Evolutionary conservation across 2,329 filamentous ascomycete genomes (phyloP).

Genomic region (Fusarium incarnatum): DNA sequence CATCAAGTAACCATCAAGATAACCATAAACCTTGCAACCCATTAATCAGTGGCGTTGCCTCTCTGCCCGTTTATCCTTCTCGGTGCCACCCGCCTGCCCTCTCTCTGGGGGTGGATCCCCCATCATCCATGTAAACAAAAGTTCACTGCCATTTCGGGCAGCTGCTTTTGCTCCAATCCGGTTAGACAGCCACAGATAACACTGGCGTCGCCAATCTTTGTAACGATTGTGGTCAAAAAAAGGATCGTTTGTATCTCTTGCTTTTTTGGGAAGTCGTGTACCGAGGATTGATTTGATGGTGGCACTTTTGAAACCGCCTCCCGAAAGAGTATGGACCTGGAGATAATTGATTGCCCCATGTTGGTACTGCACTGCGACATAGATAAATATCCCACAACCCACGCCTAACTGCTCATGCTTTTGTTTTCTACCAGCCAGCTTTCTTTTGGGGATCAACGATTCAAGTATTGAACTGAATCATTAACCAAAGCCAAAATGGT

Average conservation of each 20-base stretch:
- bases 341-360: neutral
- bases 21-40: constrained; percentile 6
- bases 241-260: constrained; percentile 28
- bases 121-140: constrained; percentile 12
- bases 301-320: neutral
- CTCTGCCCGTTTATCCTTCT: neutral
- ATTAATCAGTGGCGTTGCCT: neutral
- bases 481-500: constrained; percentile 35
- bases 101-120: constrained; percentile 30
- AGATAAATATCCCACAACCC: constrained; percentile 31
- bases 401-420: no score
- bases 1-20: constrained; percentile 21
- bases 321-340: no score
- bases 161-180: neutral
- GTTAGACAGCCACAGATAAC: constrained; percentile 18
- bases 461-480: constrained; percentile 4
- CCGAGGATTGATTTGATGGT: neutral
- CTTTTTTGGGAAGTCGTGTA: constrained; percentile 7
- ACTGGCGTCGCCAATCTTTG: constrained; percentile 1
- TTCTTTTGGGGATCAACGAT: neutral
- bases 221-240: neutral
- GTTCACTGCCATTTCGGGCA: constrained; percentile 8
- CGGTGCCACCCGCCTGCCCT: constrained; percentile 36
- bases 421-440: neutral
- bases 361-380: neutral